Base-by-base conservation (phyloP, 345 rosid genomes). In the Excoecaria cochinchinensis region DNA sequence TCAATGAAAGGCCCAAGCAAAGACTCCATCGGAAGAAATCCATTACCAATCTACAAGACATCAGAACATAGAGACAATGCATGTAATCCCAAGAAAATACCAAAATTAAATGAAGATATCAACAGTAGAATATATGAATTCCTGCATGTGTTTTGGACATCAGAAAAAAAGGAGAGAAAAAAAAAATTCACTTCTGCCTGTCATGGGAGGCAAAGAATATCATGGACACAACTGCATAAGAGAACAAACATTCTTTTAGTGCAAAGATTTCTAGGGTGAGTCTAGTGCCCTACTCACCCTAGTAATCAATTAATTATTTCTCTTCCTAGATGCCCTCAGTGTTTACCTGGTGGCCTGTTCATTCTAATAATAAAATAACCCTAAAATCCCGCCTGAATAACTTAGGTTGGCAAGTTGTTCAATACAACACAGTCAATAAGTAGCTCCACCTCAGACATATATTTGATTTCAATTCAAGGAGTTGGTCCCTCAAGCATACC, bases 1-100 rank as follows among this genome's bases (percentile, higher is more conserved):
- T 85, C 89, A 79, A 93, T 78, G 47, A 95, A 82, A 16, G 97
- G 87, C 80, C 82, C 86, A 78, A 91, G 76, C 74, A 95, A 80
- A 70, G 86, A 86, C 83, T 90, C 90, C 81, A 89, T 25, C 63
- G 64, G 79, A 46, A 87, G 75, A 86, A 85, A 76, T 68, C 98
- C 98, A 82, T 77, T 88, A 74, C 86, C 82, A 22, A 87, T 79
- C 99, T 95, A 89, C 81, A 82, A 59, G 46, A 75, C 48, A 39
- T 61, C 39, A 72, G 62, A 25, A 76, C 52, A 66, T 6, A 58
- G 51, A 79, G 14, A 22, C 19, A 16, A 25, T 38, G 19, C 15
- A n/a, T 31, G 36, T 62, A 4, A 50, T 42, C 48, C 57, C 57
- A 9, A 60, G 38, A 10, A 24, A 9, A 16, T 46, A 46, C 16